These are phyloP conservation scores for Dillenia turbinata DNA, from an alignment of 164 flowering plant genomes.

Conservation along the genomic window DNA sequence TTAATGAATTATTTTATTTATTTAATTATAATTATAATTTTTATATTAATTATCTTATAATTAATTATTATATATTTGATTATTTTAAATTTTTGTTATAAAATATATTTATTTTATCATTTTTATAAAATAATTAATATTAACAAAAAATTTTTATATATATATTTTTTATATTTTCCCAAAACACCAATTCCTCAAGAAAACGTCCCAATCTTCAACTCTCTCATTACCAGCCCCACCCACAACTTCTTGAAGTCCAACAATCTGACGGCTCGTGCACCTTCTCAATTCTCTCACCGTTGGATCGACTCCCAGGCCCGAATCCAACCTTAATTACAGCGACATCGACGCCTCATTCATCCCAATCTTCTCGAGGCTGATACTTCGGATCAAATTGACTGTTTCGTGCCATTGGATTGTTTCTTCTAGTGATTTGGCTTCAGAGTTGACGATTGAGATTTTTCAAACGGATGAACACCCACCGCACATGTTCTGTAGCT, in stretches of 20 bases:
- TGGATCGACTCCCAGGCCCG: constrained; percentile 65
- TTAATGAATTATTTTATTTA: too few relatives aligned
- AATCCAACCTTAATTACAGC: constrained; percentile 63
- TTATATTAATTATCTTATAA: too few relatives aligned
- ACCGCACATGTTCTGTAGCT: constrained; percentile 65
- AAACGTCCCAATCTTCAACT: constrained; percentile 21
- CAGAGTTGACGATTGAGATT: constrained; percentile 50
- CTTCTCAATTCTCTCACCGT: constrained; percentile 71
- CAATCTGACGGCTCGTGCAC: constrained; percentile 70
- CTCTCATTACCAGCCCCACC: constrained; percentile 46
- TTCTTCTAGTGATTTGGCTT: constrained; percentile 40
- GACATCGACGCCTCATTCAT: constrained; percentile 80
- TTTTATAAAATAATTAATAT: too few relatives aligned
- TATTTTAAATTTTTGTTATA: too few relatives aligned
- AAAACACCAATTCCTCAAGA: constrained; percentile 45
- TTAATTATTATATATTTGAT: too few relatives aligned
- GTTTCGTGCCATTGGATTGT: constrained; percentile 78
- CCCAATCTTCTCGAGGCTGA: constrained; percentile 47
- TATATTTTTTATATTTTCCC: too few relatives aligned
- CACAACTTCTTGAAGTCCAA: constrained; percentile 76
- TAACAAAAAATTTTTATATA: too few relatives aligned
- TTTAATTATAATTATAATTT: too few relatives aligned
- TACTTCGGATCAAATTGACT: constrained; percentile 64
- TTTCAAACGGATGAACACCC: constrained; percentile 43
- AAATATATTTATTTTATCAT: too few relatives aligned